phyloP scores from a whole-genome alignment of 768 basidiomycete genomes.

The Galerina marginata region DNA sequence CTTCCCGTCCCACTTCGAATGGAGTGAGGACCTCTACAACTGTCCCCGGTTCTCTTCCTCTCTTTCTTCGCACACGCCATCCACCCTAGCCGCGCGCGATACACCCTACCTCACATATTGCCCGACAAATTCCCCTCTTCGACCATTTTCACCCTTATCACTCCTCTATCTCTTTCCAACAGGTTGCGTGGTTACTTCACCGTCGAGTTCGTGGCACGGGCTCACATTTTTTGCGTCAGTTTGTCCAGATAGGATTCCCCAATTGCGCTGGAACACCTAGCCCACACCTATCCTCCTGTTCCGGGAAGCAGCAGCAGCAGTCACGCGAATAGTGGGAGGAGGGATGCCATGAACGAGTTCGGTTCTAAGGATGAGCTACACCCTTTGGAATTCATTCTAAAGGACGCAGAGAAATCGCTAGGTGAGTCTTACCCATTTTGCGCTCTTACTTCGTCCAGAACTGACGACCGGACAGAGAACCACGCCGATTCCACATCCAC shows the following conservation, averaged over 20 bases:
- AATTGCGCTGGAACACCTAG: constrained; percentile 33
- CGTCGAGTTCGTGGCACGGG: not conserved
- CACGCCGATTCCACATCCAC: constrained; percentile 32
- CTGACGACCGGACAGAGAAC: constrained; percentile 24
- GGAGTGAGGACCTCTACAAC: constrained; percentile 19
- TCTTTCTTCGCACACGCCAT: constrained; percentile 15
- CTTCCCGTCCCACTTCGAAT: constrained; percentile 20
- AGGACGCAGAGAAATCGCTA: constrained; percentile 39
- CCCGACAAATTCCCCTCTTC: not conserved
- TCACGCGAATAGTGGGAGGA: constrained; percentile 26
- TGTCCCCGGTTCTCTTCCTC: constrained; percentile 17
- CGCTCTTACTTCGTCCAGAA: not conserved
- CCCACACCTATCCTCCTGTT: constrained; percentile 28
- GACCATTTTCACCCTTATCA: constrained; percentile 2
- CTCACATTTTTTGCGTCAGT: not conserved
- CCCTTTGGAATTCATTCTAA: constrained; percentile 27
- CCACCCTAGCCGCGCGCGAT: constrained; percentile 2
- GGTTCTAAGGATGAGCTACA: constrained; percentile 35
- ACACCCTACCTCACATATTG: not conserved
- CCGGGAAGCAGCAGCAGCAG: constrained; percentile 25
- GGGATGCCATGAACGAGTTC: constrained; percentile 43
- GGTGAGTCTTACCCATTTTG: constrained; percentile 22
- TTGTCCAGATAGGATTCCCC: constrained; percentile 4
- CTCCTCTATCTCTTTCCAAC: constrained; percentile 10
- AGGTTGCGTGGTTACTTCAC: constrained; percentile 54